Evolutionary conservation across 495 filamentous ascomycete species (phyloP).

Genomic region (Penicillium chermesinum): DNA sequence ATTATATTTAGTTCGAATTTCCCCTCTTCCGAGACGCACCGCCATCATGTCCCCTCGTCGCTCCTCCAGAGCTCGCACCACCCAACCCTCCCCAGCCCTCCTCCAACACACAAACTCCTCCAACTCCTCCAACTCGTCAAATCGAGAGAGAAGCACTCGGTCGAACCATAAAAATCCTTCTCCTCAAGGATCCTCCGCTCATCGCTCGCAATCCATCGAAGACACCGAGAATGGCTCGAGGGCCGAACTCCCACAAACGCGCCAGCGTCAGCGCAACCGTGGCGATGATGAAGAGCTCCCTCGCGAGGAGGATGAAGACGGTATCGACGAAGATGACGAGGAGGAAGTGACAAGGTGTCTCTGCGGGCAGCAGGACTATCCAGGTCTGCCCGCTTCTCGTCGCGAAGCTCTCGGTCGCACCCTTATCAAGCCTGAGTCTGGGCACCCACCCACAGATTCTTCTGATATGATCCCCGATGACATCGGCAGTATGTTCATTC

Average conservation of each 20-base stretch:
- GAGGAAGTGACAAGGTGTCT: conserved; percentile 93
- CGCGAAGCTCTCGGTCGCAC: conserved; percentile 53
- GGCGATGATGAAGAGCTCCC: conserved; percentile 53
- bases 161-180: conserved; percentile 66
- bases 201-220: conserved; percentile 77
- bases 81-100: conserved; percentile 62
- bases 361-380: conserved; percentile 91
- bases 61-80: conserved; percentile 82
- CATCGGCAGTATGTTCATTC: conserved; percentile 89
- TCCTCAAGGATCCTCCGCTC: conserved; percentile 66
- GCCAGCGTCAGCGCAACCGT: conserved; percentile 65
- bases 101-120: conserved; percentile 72
- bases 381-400: conserved; percentile 68
- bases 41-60: conserved; percentile 68
- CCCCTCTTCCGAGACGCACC: conserved; percentile 3
- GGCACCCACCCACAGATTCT: conserved; percentile 26
- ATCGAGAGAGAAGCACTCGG: conserved; percentile 65
- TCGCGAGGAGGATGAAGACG: conserved; percentile 56
- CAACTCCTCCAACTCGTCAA: conserved; percentile 65
- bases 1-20: conserved; percentile 7
- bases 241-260: conserved; percentile 63
- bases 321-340: conserved; percentile 66
- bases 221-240: conserved; percentile 52
- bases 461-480: conserved; percentile 66
- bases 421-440: conserved; percentile 56